Evolutionary conservation across 2,329 filamentous ascomycete species (phyloP), one percentile per base, ranked within the genome.

Genomic region (Diaporthe longicolla): DNA sequence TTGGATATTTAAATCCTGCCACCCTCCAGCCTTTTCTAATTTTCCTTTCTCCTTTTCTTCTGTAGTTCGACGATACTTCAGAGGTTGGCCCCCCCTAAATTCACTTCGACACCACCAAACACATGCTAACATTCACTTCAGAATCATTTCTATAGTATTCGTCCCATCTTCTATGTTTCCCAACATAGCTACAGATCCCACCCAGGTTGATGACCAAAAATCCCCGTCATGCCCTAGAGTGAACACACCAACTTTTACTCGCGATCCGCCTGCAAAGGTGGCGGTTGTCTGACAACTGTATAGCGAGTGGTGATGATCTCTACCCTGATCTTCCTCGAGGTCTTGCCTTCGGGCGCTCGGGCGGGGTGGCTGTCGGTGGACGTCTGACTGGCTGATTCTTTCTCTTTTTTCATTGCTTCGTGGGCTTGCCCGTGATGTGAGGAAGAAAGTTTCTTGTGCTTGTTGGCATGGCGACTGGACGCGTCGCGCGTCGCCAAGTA

Each of bases 61-160:
- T 84, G 87, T 83, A 89, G 85, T 87, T 88, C 88, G 89, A 90
- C 88, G 89, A 90, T 89, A 89, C 87, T 89, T 89, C 84, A 89
- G 85, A 95, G 94, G 40, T 43, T 40, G 37, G 37, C 15, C 1
- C 13, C 40, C 13, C 40, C 13, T 43, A 43, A 13, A 5, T 17
- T 43, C 13, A 43, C 13, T 43, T 43, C 3, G 11, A 17, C 13
- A 15, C 3, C 1, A 17, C 4, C 3, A 43, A 40, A 43, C 40
- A 2, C 11, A 3, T 7, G 40, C 40, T 43, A 17, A 43, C 40
- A 43, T 17, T 13, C 15, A 17, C 40, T 17, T 13, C 15, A 43
- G 40, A 95, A 96, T 96, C 94, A 94, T 94, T 97, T 97, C 93
- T 97, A 95, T 95, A 98, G 95, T 95, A 92, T 89, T 94, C 92